These are phyloP conservation scores for Cordia subcordata DNA, from an alignment of 257 asterid genomes.

Conservation along the genomic window DNA sequence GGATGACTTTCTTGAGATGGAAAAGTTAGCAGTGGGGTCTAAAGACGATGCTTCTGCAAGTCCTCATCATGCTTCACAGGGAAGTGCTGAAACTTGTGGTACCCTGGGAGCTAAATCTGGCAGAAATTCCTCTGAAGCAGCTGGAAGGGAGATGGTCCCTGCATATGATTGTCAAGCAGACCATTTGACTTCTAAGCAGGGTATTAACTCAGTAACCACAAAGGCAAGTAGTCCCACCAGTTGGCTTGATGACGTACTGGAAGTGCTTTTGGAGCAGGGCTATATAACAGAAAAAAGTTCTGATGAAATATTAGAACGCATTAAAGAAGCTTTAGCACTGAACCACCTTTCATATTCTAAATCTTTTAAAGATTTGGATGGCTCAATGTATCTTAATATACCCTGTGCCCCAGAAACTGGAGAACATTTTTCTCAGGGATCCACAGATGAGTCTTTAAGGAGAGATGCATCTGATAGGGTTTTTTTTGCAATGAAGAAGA, in stretches of 20 bases:
- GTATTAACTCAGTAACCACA: neutral
- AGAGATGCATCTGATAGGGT: constrained; percentile 24
- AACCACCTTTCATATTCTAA: constrained; percentile 9
- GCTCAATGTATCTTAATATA: constrained; percentile 11
- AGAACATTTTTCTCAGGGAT: constrained; percentile 10
- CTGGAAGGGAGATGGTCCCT: neutral
- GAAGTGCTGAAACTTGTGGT: constrained; percentile 18
- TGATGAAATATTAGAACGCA: constrained; percentile 40
- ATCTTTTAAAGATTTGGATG: constrained; percentile 1
- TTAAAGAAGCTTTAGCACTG: constrained; percentile 35
- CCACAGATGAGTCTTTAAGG: constrained; percentile 14
- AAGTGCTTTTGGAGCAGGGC: constrained; percentile 41
- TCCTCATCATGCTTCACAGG: constrained; percentile 1
- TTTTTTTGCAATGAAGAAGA: constrained; percentile 19
- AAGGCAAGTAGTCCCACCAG: constrained; percentile 10
- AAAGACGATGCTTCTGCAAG: constrained; percentile 33
- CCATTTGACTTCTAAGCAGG: neutral
- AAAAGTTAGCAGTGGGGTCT: constrained; percentile 58
- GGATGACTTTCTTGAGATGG: constrained; percentile 97
- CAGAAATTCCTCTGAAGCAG: constrained; percentile 11
- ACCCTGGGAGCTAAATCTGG: constrained; percentile 25
- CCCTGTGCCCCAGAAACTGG: constrained; percentile 9
- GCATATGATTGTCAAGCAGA: neutral
- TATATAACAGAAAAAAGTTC: constrained; percentile 31
- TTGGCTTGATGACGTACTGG: constrained; percentile 30